Evolutionary conservation across 2,329 filamentous ascomycete species (phyloP).

Genomic region (Calonectria naviculata): DNA sequence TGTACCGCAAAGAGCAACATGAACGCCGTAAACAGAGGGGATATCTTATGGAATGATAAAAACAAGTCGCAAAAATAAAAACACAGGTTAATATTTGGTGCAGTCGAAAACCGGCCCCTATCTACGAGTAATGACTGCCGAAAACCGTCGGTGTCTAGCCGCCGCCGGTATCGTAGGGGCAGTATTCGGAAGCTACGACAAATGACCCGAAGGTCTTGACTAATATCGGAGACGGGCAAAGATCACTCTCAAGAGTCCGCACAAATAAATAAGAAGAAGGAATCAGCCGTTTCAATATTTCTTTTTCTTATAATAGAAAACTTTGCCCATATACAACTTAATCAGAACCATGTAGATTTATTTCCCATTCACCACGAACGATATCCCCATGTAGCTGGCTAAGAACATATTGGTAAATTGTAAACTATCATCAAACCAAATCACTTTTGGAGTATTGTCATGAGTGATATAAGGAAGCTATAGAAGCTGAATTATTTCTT

Average conservation of each 20-base stretch:
- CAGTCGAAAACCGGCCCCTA: neutral
- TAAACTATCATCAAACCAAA: too few relatives aligned
- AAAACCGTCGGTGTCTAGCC: constrained; percentile 26
- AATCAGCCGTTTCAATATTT: neutral
- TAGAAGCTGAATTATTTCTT: too few relatives aligned
- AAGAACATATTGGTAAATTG: too few relatives aligned
- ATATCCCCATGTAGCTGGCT: too few relatives aligned
- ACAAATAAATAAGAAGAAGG: too few relatives aligned
- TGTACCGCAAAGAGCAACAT: neutral
- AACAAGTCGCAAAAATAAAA: neutral
- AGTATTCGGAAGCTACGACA: constrained; percentile 12
- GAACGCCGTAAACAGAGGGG: neutral
- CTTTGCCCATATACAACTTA: too few relatives aligned
- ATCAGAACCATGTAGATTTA: too few relatives aligned
- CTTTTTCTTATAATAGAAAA: too few relatives aligned
- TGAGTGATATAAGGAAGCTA: neutral
- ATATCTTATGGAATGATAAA: neutral
- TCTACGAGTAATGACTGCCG: constrained; percentile 16
- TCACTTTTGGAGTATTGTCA: too few relatives aligned
- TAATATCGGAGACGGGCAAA: neutral
- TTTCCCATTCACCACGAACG: too few relatives aligned
- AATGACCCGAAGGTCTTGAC: constrained; percentile 10
- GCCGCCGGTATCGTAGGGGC: constrained; percentile 11
- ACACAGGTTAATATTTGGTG: neutral
- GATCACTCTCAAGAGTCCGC: neutral